These are phyloP conservation scores for Pestalotiopsis sp. DNA, from an alignment of 2,329 filamentous ascomycete genomes.

Conservation along the genomic window DNA sequence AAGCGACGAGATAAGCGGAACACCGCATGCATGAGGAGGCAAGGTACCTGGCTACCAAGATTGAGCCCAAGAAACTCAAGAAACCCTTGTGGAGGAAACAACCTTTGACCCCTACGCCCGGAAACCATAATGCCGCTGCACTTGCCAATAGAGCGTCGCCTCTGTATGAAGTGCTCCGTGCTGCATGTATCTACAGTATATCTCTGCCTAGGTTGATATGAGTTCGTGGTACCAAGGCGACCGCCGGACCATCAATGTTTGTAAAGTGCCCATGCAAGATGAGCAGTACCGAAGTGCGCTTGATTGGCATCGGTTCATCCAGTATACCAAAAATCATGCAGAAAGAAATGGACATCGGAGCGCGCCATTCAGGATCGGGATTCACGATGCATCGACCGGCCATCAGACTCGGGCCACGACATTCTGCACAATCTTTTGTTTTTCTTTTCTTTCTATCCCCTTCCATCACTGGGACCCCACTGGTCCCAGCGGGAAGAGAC, in stretches of 20 bases:
- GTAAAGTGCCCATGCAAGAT: too few species aligned
- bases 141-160: too few species aligned
- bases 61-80: background rate
- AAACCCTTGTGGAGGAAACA: background rate
- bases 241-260: too few species aligned
- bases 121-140: too few species aligned
- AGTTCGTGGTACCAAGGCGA: too few species aligned
- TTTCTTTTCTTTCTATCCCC: background rate
- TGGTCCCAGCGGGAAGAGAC: background rate
- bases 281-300: too few species aligned
- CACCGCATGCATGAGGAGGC: background rate
- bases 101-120: background rate
- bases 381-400: constrained; percentile 3
- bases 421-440: background rate
- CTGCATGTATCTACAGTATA: too few species aligned
- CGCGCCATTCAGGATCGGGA: background rate
- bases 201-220: too few species aligned
- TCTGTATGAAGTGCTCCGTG: too few species aligned
- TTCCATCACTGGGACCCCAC: background rate
- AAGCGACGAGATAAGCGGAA: background rate
- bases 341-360: background rate
- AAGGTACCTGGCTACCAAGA: background rate
- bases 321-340: background rate
- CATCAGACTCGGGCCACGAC: background rate
- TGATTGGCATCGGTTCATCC: too few species aligned